phyloP scores from a whole-genome alignment of 176 grass and related monocot genomes.

The Ensete ventricosum region DNA sequence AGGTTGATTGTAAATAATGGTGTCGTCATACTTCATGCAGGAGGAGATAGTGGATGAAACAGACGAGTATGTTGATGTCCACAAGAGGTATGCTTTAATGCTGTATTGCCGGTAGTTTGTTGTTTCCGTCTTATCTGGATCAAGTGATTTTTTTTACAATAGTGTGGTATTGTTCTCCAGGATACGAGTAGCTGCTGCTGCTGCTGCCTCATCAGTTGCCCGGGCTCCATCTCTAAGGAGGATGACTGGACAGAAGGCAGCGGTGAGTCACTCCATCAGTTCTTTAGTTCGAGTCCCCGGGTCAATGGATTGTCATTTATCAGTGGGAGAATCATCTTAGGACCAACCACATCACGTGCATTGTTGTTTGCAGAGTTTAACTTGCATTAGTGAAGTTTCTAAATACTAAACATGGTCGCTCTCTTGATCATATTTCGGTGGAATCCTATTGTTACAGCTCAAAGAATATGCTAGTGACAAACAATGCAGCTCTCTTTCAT shows the following conservation, averaged over 20 bases:
- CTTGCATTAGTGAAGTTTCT: too few relatives aligned
- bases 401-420: too few relatives aligned
- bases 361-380: too few relatives aligned
- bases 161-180: slow-evolving; percentile 25
- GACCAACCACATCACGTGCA: too few relatives aligned
- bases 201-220: slow-evolving; percentile 80
- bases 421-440: too few relatives aligned
- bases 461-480: too few relatives aligned
- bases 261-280: slow-evolving; percentile 40
- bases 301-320: too few relatives aligned
- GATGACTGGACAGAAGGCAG: slow-evolving; percentile 58
- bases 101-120: neutral
- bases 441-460: too few relatives aligned
- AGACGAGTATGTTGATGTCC: slow-evolving; percentile 99
- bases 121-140: too few relatives aligned
- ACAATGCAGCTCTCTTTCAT: too few relatives aligned
- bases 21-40: slow-evolving; percentile 31
- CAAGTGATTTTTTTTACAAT: neutral
- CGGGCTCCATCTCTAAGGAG: slow-evolving; percentile 84
- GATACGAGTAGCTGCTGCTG: slow-evolving; percentile 78
- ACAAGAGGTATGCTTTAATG: slow-evolving; percentile 62
- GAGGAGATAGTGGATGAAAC: slow-evolving; percentile 99
- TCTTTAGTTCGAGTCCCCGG: neutral
- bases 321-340: too few relatives aligned
- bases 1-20: neutral